Evolutionary conservation across 176 grass and related monocot species (phyloP).

Genomic region (Oryza meridionalis): DNA sequence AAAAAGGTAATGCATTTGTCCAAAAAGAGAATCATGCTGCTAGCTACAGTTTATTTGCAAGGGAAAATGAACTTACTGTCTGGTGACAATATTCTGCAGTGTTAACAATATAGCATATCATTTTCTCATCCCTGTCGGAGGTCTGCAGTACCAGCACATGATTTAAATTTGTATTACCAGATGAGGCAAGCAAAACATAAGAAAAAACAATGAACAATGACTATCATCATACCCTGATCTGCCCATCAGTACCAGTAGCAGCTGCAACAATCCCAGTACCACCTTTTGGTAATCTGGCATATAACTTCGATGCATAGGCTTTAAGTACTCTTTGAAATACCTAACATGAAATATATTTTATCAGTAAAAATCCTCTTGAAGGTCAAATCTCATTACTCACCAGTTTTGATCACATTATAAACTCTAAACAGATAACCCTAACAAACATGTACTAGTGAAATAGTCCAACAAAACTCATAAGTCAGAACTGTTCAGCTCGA

Average conservation of each 20-base stretch:
- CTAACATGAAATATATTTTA: constrained; percentile 48
- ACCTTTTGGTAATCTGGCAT: constrained; percentile 86
- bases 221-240: constrained; percentile 75
- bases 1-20: background rate
- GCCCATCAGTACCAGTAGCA: constrained; percentile 94
- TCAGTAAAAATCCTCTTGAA: constrained; percentile 26
- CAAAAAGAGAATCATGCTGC: background rate
- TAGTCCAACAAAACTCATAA: constrained; percentile 1
- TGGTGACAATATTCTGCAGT: constrained; percentile 99
- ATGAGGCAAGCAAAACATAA: constrained; percentile 20
- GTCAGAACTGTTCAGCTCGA: background rate
- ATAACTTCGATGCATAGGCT: constrained; percentile 86
- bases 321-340: constrained; percentile 99
- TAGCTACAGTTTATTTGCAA: constrained; percentile 18
- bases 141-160: constrained; percentile 64
- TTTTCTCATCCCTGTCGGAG: constrained; percentile 93
- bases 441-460: background rate
- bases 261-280: constrained; percentile 96
- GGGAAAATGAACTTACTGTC: constrained; percentile 64
- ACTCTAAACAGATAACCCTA: constrained; percentile 17
- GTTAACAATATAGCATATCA: constrained; percentile 98
- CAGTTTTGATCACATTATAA: constrained; percentile 15
- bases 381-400: constrained; percentile 1
- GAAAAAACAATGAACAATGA: background rate
- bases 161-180: constrained; percentile 40